Base-by-base conservation (phyloP, 2,329 filamentous ascomycete species). In the Exophiala alcalophila region DNA sequence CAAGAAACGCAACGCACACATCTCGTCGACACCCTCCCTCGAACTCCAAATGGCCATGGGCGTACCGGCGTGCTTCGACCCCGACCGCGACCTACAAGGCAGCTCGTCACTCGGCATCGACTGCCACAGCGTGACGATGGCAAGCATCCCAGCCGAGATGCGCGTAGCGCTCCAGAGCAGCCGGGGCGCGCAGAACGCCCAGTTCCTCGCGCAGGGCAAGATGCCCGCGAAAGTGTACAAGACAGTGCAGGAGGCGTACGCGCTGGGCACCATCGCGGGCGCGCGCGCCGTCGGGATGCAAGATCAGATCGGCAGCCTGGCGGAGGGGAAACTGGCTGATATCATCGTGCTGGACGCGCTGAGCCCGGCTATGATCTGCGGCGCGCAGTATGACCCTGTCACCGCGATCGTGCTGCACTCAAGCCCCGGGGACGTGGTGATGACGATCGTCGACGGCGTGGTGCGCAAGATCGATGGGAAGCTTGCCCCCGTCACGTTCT, bases 11-110 rank as follows among this genome's bases (percentile, higher is more conserved):
- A 36, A 46, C 2, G 42, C 51, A 1, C 53, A 46, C 36, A 55
- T 74, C n/a, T 69, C 68, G 2, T 61, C 59, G 5, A 75, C 73
- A 1, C 72, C 72, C 0, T 67, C 66, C n/a, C 69, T 71, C 0
- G 73, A 76, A 51, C 54, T 73, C 7, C 71, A 76, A 49, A 74
- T 73, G 70, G 65, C 61, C 0, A 59, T 62, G 44, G 62, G 64
- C 0, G 31, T 55, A 2, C 63, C 67, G 0, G 60, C 69, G 3
- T 64, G 63, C 29, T 60, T 62, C 30, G 49, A 46, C 12, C 31
- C 47, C 18, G 12, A 31, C 9, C 32, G 32, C 0, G 54, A 50
- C n/a, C 49, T 55, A 9, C 49, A 50, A 7, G 40, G 32, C 3
- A 16, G 25, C 10, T 37, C 33, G 6, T 56, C 59, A 1, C 29